Percentiles rank a stretch among this genome's conserved stretches.
Evolutionary conservation across 2,329 filamentous ascomycete species (phyloP).

Genomic region (Diplocarpon mali): DNA sequence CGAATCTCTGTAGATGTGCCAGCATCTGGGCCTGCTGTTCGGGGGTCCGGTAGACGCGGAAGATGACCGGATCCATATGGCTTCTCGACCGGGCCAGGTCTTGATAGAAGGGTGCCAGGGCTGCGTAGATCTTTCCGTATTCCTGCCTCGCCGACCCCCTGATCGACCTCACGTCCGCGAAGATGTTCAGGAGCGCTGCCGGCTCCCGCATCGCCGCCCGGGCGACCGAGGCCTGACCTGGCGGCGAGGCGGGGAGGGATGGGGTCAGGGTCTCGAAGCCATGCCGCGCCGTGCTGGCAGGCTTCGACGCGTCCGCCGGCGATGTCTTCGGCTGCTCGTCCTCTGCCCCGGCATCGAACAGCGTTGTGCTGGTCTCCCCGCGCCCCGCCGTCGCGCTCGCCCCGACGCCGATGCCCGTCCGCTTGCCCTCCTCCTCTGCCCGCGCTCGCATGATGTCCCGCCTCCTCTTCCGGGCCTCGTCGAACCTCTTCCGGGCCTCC

Average conservation of each 20-base stretch:
- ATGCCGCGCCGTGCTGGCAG: conserved; percentile 36
- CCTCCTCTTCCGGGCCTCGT: conserved; percentile 53
- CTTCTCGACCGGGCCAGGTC: conserved; percentile 64
- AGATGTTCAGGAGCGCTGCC: conserved; percentile 53
- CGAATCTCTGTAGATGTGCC: conserved; percentile 66
- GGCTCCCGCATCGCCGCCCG: conserved; percentile 42
- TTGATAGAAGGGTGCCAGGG: conserved; percentile 77
- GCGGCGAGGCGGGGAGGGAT: conserved; percentile 25
- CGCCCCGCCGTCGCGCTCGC: conserved; percentile 13
- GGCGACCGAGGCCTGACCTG: conserved; percentile 26
- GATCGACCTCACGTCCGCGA: conserved; percentile 64
- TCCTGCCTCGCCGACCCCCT: conserved; percentile 79
- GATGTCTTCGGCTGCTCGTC: conserved; percentile 42
- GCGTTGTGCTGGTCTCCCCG: conserved; percentile 39
- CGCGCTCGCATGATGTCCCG: conserved; percentile 43
- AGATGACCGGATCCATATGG: conserved; percentile 72
- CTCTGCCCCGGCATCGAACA: conserved; percentile 65
- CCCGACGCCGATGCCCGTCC: conserved; percentile 25
- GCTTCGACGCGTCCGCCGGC: conserved; percentile 20
- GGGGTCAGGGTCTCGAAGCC: conserved; percentile 73
- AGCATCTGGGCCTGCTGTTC: conserved; percentile 87
- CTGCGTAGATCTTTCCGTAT: conserved; percentile 84
- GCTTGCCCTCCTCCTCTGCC: conserved; percentile 27
- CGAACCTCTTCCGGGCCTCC: conserved; percentile 71
- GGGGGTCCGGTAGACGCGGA: conserved; percentile 77